Base-by-base conservation (phyloP, 257 asterid genomes). In the Solanum bulbocastanum region DNA sequence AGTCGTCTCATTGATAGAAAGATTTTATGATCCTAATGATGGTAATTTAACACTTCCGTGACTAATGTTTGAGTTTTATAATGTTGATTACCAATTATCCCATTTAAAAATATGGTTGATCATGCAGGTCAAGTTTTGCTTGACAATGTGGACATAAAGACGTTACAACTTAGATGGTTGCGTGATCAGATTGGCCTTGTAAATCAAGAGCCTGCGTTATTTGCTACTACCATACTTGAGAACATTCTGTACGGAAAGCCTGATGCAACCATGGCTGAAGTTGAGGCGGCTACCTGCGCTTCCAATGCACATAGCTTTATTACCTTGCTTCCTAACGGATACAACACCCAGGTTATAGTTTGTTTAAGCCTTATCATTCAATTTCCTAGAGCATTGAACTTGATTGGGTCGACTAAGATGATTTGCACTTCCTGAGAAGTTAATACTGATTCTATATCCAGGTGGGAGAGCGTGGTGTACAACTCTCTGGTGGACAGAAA, bases 401-500 rank as follows among this genome's bases (percentile, higher is more conserved):
- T 10, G 40, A 82, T 82, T 82, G 42, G 60, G 37, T 78, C 5
- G 60, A 76, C 36, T 40, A 40, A 76, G 33, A 76, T 39, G 83
- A 33, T 39, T 40, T 37, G 35, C 83, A 39, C 83, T 75, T 39
- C 13, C 25, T 71, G 8, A 20, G 49, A 73, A 73, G 49, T 20
- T 36, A 73, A 23, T 62, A 62, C 13, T 62, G 10, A 15, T 69
- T 65, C 46, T n/a, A 81, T 86, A 78, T 86, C 39, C 90, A 97
- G 99, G 99, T 93, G 23, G 99, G 99, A 84, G 99, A 97, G 92
- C 99, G 98, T n/a, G 99, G 99, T 1, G 93, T 94, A 87, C 99
- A 96, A 83, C 96, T 96, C 33, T 96, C 99, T 9, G 99, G 99
- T 49, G 99, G 99, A 46, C 99, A 96, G 89, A 96, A 96, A 91